phyloP scores from a whole-genome alignment of 176 grass and related monocot genomes.

The Triticum turgidum region DNA sequence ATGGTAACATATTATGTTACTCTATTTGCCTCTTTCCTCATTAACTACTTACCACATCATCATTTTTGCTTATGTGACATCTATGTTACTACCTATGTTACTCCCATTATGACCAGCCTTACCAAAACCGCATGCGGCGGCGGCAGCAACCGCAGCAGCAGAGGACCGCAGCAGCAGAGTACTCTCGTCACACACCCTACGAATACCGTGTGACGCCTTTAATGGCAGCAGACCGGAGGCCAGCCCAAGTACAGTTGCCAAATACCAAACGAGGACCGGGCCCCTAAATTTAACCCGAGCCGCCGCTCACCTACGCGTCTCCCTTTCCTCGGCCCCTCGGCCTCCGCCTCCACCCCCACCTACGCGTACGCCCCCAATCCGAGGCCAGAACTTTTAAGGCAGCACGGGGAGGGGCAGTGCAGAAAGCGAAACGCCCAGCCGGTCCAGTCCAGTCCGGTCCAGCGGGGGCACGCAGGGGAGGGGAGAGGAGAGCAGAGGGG shows the following conservation, averaged over 20 bases:
- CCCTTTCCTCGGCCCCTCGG: slow-evolving; percentile 30
- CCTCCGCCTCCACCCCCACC: slow-evolving; percentile 12
- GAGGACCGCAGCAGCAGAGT: too few species aligned
- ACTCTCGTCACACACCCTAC: too few species aligned
- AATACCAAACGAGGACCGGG: not conserved
- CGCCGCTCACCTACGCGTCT: slow-evolving; percentile 3
- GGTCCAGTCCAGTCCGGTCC: not conserved
- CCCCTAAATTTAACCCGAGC: slow-evolving; percentile 7
- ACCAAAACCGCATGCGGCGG: not conserved
- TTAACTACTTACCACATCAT: too few species aligned
- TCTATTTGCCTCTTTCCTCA: too few species aligned
- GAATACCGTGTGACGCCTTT: not conserved
- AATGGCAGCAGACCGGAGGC: not conserved
- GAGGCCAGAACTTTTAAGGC: slow-evolving; percentile 18
- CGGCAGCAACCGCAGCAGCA: too few species aligned
- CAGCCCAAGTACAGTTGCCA: slow-evolving; percentile 11
- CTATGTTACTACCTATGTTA: too few species aligned
- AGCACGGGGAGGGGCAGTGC: not conserved
- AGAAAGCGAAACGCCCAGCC: not conserved
- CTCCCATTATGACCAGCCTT: too few species aligned
- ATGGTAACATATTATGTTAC: too few species aligned
- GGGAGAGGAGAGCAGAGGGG: not conserved
- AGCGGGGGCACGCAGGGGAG: not conserved
- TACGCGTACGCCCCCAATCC: not conserved
- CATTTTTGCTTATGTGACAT: too few species aligned